phyloP scores from a whole-genome alignment of 495 filamentous ascomycete genomes.

The Staphylotrichum tortipilum region DNA sequence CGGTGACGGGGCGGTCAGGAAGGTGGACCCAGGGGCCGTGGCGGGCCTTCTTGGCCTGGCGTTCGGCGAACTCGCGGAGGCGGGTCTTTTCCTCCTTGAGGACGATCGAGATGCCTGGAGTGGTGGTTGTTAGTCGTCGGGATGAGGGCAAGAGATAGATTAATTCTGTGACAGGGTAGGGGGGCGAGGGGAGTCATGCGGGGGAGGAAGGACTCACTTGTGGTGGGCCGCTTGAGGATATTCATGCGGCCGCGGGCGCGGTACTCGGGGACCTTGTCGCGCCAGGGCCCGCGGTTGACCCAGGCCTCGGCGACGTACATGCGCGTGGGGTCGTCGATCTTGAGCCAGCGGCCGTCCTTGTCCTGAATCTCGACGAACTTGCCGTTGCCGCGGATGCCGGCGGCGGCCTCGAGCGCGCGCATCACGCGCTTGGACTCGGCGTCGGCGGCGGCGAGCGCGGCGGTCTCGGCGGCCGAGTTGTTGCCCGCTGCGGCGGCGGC shows the following conservation, averaged over 20 bases:
- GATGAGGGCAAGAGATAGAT: too few relatives aligned
- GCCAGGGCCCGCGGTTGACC: constrained; percentile 64
- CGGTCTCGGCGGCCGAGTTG: not conserved
- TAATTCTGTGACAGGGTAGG: too few relatives aligned
- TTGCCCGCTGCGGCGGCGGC: not conserved
- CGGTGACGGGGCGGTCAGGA: constrained; percentile 66
- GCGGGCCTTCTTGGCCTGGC: constrained; percentile 59
- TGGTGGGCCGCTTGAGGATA: constrained; percentile 54
- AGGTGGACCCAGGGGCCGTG: constrained; percentile 75
- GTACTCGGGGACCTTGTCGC: constrained; percentile 47
- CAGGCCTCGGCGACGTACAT: constrained; percentile 89
- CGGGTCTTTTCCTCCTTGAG: constrained; percentile 90
- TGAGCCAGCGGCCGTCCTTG: constrained; percentile 53
- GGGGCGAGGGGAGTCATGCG: too few relatives aligned
- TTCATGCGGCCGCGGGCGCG: constrained; percentile 61
- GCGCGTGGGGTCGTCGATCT: constrained; percentile 56
- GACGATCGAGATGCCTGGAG: constrained; percentile 61
- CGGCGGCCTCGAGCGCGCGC: not conserved
- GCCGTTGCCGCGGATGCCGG: not conserved
- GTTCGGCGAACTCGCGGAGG: constrained; percentile 67
- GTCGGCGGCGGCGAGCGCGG: not conserved
- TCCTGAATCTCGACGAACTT: constrained; percentile 34
- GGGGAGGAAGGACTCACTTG: constrained; percentile 51
- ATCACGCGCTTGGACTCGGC: too few relatives aligned
- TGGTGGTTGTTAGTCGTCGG: not conserved